Conservation (phyloP, 495 filamentous ascomycete species). For the Lentithecium fluviatile region DNA sequence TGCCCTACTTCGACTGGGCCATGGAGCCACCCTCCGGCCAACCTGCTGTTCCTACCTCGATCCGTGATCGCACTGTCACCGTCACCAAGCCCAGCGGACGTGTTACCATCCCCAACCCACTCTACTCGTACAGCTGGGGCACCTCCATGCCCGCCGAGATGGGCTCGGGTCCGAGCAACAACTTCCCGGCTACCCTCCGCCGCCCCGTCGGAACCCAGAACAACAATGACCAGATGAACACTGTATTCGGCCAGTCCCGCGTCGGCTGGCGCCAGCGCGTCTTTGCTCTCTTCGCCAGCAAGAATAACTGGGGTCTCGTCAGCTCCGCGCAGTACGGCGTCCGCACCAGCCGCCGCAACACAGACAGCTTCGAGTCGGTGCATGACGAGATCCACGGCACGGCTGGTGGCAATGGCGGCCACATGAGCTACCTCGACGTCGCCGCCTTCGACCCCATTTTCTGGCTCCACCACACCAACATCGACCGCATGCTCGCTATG, state of each 20-base stretch:
- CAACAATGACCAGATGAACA: constrained; percentile 33
- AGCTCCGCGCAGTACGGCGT: constrained; percentile 16
- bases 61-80: constrained; percentile 27
- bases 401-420: constrained; percentile 29
- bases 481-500: constrained; percentile 36
- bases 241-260: constrained; percentile 18
- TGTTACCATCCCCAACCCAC: constrained; percentile 29
- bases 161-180: constrained; percentile 25
- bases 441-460: constrained; percentile 36
- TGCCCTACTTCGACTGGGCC: constrained; percentile 37
- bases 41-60: constrained; percentile 20
- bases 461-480: constrained; percentile 38
- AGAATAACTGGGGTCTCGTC: constrained; percentile 17
- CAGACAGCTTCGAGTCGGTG: constrained; percentile 34
- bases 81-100: constrained; percentile 31
- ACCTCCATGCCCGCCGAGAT: constrained; percentile 23
- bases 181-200: constrained; percentile 30
- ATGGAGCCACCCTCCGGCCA: constrained; percentile 23
- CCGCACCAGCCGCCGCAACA: constrained; percentile 2
- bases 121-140: constrained; percentile 32
- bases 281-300: constrained; percentile 29
- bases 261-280: constrained; percentile 30
- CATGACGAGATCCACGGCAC: constrained; percentile 35
- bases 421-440: constrained; percentile 34
- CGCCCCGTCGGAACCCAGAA: constrained; percentile 24